Conservation (phyloP, 2,329 filamentous ascomycete species). For the Triangularia setosa region DNA sequence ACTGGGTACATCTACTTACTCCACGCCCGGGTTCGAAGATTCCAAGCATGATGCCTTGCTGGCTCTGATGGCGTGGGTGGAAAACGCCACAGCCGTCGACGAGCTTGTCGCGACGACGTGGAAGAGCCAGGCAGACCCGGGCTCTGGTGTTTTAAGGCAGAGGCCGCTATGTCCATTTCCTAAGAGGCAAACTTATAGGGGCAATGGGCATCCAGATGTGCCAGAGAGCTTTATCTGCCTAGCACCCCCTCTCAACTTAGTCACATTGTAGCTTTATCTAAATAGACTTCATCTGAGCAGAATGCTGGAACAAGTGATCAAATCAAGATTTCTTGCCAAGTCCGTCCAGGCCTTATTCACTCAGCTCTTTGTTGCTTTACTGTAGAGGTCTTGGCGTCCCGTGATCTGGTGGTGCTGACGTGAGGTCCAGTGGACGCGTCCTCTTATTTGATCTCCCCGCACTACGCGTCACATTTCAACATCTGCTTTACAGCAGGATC, state of each 20-base stretch:
- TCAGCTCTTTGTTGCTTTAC: neutral
- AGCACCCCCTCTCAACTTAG: no score
- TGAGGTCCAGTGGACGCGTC: constrained; percentile 1
- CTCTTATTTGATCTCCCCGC: neutral
- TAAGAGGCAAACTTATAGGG: constrained; percentile 30
- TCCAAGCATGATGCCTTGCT: constrained; percentile 36
- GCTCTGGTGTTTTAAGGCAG: constrained; percentile 35
- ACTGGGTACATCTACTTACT: constrained; percentile 32
- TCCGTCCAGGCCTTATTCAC: neutral
- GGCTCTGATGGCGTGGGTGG: constrained; percentile 32
- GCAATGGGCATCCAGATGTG: constrained; percentile 29
- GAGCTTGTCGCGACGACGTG: constrained; percentile 25
- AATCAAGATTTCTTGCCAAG: neutral
- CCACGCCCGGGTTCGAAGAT: constrained; percentile 35
- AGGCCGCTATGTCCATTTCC: constrained; percentile 39
- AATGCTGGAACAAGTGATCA: no score
- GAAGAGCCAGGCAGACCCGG: constrained; percentile 17
- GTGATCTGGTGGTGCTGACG: constrained; percentile 6
- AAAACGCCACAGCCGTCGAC: constrained; percentile 31
- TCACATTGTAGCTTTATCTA: no score
- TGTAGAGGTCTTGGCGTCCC: neutral
- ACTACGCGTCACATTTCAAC: neutral
- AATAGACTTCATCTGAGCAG: no score
- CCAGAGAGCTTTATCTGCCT: constrained; percentile 32
- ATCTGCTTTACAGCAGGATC: neutral